Evolutionary conservation across 441 rosid species (phyloP), one percentile per base, ranked within the genome.

Genomic region (Croton laevigatus): DNA sequence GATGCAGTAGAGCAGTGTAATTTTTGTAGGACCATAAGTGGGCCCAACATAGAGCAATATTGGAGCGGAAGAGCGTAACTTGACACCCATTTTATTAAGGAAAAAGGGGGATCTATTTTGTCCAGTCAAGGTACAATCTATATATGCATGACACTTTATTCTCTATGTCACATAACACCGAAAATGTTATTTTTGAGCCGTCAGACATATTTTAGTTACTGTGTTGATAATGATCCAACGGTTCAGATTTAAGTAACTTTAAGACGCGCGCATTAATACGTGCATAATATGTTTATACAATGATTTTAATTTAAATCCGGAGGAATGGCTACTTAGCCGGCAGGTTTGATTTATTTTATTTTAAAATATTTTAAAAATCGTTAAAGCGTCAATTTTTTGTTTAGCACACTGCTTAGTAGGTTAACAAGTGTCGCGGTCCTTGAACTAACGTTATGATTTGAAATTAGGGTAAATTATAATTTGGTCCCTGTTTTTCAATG

Each of bases 61-160:
- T 16, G 4, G 68, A 48, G 57, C 68, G 52, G 67, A 63, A 36
- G 67, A 63, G 67, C 22, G 67, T 45, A 44, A 57, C 68, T 23
- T 45, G 14, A 19, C 68, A 64, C 68, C 66, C 68, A 54, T 64
- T 27, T 27, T 64, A 22, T 27, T 64, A 22, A 46, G 38, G 36
- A 64, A 38, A 64, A 38, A 8, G 0, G 44, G 44, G 3, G 44
- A 38, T 62, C 66, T 62, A 62, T 61, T n/a, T n/a, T 27, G 44
- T 46, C 16, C 13, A 14, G 55, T 46, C 54, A 10, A 23, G 14
- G n/a, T 62, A 45, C 12, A 16, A 57, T 48, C 22, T 22, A 36
- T 38, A 3, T 1, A 8, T 27, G 19, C 32, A 48, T 19, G 22
- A 12, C 2, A 4, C 22, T 2, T 46, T 6, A 46, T 48, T 65